Base-by-base conservation (phyloP, 148 eudicot species). In the Pharnaceum exiguum region DNA sequence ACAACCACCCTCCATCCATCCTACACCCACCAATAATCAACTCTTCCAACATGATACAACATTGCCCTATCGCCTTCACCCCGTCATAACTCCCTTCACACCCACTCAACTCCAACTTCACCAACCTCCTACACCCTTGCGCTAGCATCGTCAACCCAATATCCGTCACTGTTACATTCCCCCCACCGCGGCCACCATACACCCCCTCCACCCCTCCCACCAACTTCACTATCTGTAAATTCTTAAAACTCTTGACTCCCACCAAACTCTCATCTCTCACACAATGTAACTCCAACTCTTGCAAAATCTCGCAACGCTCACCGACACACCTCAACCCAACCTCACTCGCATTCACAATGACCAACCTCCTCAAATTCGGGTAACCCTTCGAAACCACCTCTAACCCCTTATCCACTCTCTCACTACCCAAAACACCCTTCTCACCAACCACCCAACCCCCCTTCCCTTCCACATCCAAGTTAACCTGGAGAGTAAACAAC, bases 31-130 rank as follows among this genome's bases (percentile, higher is more conserved):
- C 68, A 30, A 93, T 38, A 9, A 85, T 88, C 69, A 93, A 65
- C 67, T 88, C 96, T 71, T 93, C 98, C 35, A 93, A 60, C 98
- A 93, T 93, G 26, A 72, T 95, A 68, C 98, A 93, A 27, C 98
- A 93, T 59, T 85, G 94, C 21, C 96, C 98, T 30, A 93, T 77
- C 5, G 98, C 98, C 73, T 85, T 93, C 46, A 93, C 81, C 74
- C 98, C 98, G 55, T 93, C 98, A 64, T 85, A 93, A 63, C 98
- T 93, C 53, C 98, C 98, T 58, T 88, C 96, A 57, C 95, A 88
- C 40, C 98, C 98, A 59, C 77, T 80, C 0, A 93, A 70, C 81
- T 93, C 98, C 7, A 93, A 83, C 80, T 78, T 85, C 62, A 93
- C 51, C 36, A 93, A 71, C 47, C 98, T 69, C 75, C 63, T 74